Percentiles rank a stretch among this genome's conserved stretches.
These are phyloP conservation scores for Oehlia diaphana DNA, from an alignment of 192 early-diverging fungal genomes.

Conservation along the genomic window DNA sequence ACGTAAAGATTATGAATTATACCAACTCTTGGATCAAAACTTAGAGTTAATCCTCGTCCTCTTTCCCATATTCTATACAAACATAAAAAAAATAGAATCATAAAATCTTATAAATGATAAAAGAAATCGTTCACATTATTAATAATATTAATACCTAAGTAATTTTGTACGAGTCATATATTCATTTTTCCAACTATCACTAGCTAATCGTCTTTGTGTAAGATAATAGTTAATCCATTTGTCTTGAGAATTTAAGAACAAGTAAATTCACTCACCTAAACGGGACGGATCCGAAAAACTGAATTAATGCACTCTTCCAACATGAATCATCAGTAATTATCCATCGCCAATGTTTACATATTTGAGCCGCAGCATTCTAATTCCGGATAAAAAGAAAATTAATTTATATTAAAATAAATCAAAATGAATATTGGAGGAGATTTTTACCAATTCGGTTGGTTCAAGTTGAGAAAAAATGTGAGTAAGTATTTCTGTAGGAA, in stretches of 20 bases:
- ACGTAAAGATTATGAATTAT: constrained; percentile 44
- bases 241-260: too few species aligned
- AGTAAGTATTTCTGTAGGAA: background rate
- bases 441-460: background rate
- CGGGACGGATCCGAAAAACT: constrained; percentile 9
- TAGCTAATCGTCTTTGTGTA: constrained; percentile 10
- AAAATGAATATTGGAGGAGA: background rate
- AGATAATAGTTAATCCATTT: constrained; percentile 6
- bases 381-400: background rate
- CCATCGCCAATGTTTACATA: constrained; percentile 13
- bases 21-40: constrained; percentile 56
- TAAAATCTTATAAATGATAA: background rate
- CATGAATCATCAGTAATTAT: constrained; percentile 13
- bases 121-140: too few species aligned
- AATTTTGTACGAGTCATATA: constrained; percentile 42
- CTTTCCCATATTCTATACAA: constrained; percentile 42
- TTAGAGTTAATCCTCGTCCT: constrained; percentile 34
- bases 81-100: background rate
- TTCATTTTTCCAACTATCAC: constrained; percentile 43
- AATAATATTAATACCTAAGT: constrained; percentile 30
- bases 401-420: background rate
- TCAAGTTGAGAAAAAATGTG: constrained; percentile 9
- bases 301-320: constrained; percentile 12
- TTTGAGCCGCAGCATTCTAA: background rate
- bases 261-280: background rate